A percentile compares a stretch with the other conserved stretches of the same genome.
These are phyloP conservation scores for Trichocladium antarcticum DNA, from an alignment of 495 filamentous ascomycete genomes.

Conservation along the genomic window DNA sequence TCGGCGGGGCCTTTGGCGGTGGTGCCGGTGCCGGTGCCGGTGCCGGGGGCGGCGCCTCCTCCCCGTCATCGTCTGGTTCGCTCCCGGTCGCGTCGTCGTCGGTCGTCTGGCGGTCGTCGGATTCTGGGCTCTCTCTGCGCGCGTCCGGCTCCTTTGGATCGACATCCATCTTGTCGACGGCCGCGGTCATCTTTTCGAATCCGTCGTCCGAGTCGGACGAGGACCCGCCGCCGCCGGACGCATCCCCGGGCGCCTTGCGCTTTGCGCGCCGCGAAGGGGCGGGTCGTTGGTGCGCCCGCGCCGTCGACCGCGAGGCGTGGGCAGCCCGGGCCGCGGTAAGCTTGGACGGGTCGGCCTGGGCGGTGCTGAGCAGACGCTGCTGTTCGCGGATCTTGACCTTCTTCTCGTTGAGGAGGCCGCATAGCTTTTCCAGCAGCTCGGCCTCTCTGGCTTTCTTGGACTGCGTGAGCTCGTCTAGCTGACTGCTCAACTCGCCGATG, in stretches of 20 bases:
- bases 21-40: conserved; percentile 14
- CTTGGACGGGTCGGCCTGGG: conserved; percentile 42
- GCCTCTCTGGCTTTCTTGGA: conserved; percentile 59
- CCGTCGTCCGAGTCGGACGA: conserved; percentile 34
- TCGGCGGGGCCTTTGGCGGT: conserved; percentile 5
- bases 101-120: conserved; percentile 27
- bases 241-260: conserved; percentile 35
- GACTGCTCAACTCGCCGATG: conserved; percentile 38
- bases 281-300: neutral
- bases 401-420: conserved; percentile 67
- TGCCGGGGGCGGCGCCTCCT: conserved; percentile 31
- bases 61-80: conserved; percentile 36
- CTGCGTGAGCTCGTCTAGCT: conserved; percentile 53
- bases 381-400: conserved; percentile 86
- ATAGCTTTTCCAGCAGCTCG: conserved; percentile 60
- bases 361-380: conserved; percentile 53
- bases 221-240: conserved; percentile 34
- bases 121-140: conserved; percentile 12
- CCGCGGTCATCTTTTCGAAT: conserved; percentile 34
- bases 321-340: conserved; percentile 15
- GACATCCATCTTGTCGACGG: conserved; percentile 40
- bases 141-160: conserved; percentile 25
- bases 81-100: conserved; percentile 30
- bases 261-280: conserved; percentile 35
- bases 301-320: neutral